phyloP scores from a whole-genome alignment of 2,329 filamentous ascomycete species.

The Cercospora nicotianae region DNA sequence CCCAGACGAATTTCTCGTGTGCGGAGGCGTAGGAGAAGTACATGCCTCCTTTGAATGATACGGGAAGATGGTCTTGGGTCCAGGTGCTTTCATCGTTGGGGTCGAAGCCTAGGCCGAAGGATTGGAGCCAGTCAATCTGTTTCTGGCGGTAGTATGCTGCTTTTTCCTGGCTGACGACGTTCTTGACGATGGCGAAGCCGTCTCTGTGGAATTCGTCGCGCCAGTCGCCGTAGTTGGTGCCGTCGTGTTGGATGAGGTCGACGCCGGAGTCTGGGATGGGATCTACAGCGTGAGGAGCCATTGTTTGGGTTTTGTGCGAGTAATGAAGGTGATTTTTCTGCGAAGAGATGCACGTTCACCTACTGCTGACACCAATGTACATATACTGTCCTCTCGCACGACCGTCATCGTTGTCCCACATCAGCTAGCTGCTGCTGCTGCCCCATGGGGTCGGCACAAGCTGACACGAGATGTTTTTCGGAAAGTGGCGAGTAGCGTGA shows the following conservation, averaged over 20 bases:
- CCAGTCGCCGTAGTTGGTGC: conserved; percentile 33
- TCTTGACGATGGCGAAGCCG: conserved; percentile 37
- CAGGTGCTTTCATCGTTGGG: conserved; percentile 42
- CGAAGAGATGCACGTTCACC: neutral
- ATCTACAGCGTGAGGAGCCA: conserved; percentile 24
- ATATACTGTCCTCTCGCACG: neutral
- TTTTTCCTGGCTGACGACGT: conserved; percentile 30
- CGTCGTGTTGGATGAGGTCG: conserved; percentile 27
- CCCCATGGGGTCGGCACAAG: neutral
- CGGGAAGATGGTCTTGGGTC: conserved; percentile 47
- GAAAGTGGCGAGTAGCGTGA: neutral
- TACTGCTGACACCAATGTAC: neutral
- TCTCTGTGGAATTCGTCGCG: conserved; percentile 36
- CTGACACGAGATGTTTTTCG: neutral
- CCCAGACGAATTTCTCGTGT: conserved; percentile 50
- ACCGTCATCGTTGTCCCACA: neutral
- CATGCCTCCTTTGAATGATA: conserved; percentile 49
- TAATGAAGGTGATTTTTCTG: neutral
- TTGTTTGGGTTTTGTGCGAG: neutral
- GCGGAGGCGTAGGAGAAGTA: conserved; percentile 43
- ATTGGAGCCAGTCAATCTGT: conserved; percentile 38
- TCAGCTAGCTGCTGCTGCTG: neutral
- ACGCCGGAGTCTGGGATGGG: conserved; percentile 25
- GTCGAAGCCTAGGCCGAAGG: conserved; percentile 37
- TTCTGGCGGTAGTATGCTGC: conserved; percentile 35